Evolutionary conservation across 106 monocot genomes (phyloP).

Genomic region (Gastrodia elata): DNA sequence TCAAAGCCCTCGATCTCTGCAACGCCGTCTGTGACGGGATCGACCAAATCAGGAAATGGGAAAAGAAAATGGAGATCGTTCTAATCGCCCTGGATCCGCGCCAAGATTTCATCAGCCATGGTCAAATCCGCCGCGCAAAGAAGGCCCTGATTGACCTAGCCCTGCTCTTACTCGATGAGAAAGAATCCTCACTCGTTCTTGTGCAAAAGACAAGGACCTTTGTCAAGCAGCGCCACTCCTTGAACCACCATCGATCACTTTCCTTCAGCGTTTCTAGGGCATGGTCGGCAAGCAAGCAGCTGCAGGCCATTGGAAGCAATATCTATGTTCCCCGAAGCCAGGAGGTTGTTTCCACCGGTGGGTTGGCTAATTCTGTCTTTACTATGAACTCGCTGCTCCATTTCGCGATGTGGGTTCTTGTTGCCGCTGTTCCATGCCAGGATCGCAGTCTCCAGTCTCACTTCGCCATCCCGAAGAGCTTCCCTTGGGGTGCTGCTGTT

Average conservation of each 20-base stretch:
- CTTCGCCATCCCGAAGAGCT: constrained; percentile 35
- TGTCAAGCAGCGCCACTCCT: background rate
- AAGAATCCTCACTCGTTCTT: background rate
- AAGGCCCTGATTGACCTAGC: constrained; percentile 3
- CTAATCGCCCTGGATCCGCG: constrained; percentile 25
- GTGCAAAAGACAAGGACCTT: background rate
- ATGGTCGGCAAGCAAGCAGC: constrained; percentile 48
- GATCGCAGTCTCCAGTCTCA: constrained; percentile 43
- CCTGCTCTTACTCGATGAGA: background rate
- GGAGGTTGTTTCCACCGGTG: constrained; percentile 25
- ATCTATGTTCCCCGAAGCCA: constrained; percentile 33
- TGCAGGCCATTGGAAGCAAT: constrained; percentile 41
- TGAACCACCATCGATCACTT: constrained; percentile 25
- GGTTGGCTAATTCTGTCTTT: constrained; percentile 30
- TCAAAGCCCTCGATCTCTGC: constrained; percentile 86
- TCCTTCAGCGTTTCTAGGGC: constrained; percentile 55
- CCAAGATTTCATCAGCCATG: background rate
- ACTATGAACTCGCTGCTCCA: constrained; percentile 48
- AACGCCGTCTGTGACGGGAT: constrained; percentile 88
- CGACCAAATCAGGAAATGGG: constrained; percentile 62
- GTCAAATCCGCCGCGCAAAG: background rate
- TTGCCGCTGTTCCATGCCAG: constrained; percentile 61
- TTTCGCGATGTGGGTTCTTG: constrained; percentile 49
- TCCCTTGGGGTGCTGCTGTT: constrained; percentile 28
- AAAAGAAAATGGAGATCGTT: constrained; percentile 63